Base-by-base conservation (phyloP, 768 basidiomycete species). In the Lenzites betulinus region DNA sequence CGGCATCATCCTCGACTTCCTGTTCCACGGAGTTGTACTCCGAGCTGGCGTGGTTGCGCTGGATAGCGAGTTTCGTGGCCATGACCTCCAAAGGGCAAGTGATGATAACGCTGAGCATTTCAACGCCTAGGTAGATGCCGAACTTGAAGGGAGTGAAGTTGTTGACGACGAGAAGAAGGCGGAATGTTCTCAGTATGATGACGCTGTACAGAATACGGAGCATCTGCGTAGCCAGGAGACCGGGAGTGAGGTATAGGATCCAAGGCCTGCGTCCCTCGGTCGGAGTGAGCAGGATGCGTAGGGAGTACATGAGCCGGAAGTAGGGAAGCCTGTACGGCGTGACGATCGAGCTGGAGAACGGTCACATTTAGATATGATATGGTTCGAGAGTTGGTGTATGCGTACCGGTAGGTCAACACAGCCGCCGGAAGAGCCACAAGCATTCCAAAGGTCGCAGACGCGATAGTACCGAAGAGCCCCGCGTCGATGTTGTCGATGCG, bases 11-110 rank as follows among this genome's bases (percentile, higher is more conserved):
- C 41, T 87, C 87, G 18, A 84, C 83, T 65, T 93, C 90, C 68
- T 91, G 89, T 3, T 84, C 76, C 30, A 90, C 83, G 1, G 89
- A 86, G 63, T 90, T 89, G 68, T 83, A 90, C 56, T 88, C 89
- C 6, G 85, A 76, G 16, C 87, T 85, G 7, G 87, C 84, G 64
- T 93, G 91, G 64, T 93, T 94, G 54, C 92, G 83, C 68, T 94
- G 92, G 57, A 94, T 89, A 20, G 91, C 88, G 6, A 94, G 81
- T 50, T 91, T 79, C 15, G 88, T 89, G 15, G 85, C 73, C 50
- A 93, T 88, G 28, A 94, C 91, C 69, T 94, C 92, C 26, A 94
- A 74, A 5, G 92, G 92, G 28, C 89, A 80, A 13, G 93, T 79
- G 56, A 90, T 67, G 15, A 69, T 65, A 2, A 86, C 85, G 73